Evolutionary conservation across 2,329 filamentous ascomycete genomes (phyloP).

Genomic region (Keithomyces neogunnii): DNA sequence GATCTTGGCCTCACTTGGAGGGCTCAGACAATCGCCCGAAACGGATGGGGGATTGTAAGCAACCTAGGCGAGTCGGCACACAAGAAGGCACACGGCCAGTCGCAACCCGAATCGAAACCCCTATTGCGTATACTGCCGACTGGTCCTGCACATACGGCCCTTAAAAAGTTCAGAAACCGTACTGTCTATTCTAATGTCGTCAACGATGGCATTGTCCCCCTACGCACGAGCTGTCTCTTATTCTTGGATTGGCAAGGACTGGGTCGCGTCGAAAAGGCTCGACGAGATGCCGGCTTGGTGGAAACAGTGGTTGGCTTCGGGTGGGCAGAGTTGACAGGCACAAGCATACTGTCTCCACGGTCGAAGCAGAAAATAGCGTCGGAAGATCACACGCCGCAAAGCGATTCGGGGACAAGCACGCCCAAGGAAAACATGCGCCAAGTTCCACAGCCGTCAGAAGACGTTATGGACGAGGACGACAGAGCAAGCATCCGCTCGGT

Average conservation of each 20-base stretch:
- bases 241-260: conserved; percentile 96
- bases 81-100: conserved; percentile 48
- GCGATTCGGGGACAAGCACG: conserved; percentile 26
- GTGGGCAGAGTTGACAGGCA: conserved; percentile 80
- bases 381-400: conserved; percentile 17
- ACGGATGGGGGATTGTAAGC: conserved; percentile 81
- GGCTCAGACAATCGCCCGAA: conserved; percentile 74
- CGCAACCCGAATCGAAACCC: conserved; percentile 77
- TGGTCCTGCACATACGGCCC: conserved; percentile 77
- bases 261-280: conserved; percentile 86
- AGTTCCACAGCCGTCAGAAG: conserved; percentile 62
- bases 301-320: conserved; percentile 91
- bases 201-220: conserved; percentile 91
- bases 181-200: conserved; percentile 96
- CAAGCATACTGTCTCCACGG: conserved; percentile 45
- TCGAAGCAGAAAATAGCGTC: conserved; percentile 34
- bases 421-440: conserved; percentile 36
- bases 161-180: conserved; percentile 81
- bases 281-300: conserved; percentile 83
- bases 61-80: conserved; percentile 65
- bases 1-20: conserved; percentile 93
- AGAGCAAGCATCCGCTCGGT: conserved; percentile 45
- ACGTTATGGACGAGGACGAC: conserved; percentile 61
- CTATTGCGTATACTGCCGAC: conserved; percentile 82
- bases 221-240: conserved; percentile 90